Base-by-base conservation (phyloP, 225 moss, liverwort and hornwort species). In the Bryoerythrophyllum caledonicum region DNA sequence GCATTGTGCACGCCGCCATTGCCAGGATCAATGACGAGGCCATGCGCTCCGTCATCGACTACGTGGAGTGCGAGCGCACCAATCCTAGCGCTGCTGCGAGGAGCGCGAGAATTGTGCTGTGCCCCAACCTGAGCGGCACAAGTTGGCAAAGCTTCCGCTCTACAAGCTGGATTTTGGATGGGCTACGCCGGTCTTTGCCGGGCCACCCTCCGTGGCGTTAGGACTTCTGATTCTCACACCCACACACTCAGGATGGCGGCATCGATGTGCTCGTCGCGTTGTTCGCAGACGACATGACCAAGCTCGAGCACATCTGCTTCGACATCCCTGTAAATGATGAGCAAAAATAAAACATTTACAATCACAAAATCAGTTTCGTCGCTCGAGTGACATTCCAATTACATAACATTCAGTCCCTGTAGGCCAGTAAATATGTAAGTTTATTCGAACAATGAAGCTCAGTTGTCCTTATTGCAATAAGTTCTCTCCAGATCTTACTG, bases 131-230 rank as follows among this genome's bases (percentile, higher is more conserved):
- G 78, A 90, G 89, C 74, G 26, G 93, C 28, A 99, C 91, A 3
- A 93, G 91, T 65, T 99, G 99, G 95, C 84, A 65, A 82, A 84
- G 71, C 70, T 93, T 41, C 93, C 91, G 19, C 79, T 95, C 4
- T 95, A 99, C 34, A 86, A 87, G 52, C 34, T 93, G 37, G 87
- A 95, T 76, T 99, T 99, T 24, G 93, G 99, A 28, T 88, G 85
- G 86, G 95, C n/a, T 49, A 86, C 86, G 14, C 99, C 97, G 4
- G 59, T 87, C n/a, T 99, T 90, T 68, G 91, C 88, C 9, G 99
- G 99, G 21, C 99, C 99, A 23, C 99, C 95, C 16, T 86, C 77
- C 20, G 63, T 93, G 62, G 95, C 91, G 0, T 93, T 93, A 51
- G 95, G 95, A 15, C 88, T 93, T 16, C 30, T 90, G 37, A 80